Evolutionary conservation across 768 basidiomycete species (phyloP).

Genomic region (Amanita inopinata): DNA sequence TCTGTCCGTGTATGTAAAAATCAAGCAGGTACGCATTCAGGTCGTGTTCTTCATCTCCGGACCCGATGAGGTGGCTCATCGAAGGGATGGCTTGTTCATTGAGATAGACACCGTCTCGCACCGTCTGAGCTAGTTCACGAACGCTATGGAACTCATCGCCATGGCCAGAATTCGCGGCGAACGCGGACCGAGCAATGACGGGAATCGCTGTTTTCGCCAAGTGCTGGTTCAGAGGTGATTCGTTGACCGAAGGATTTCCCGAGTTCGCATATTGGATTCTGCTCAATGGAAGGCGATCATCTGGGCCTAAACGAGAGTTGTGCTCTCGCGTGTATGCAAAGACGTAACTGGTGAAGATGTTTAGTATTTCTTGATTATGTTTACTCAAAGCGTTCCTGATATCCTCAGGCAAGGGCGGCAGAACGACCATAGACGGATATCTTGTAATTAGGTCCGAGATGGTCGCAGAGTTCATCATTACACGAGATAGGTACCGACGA

Average conservation of each 20-base stretch:
- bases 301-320: conserved; percentile 27
- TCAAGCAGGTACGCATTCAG: conserved; percentile 63
- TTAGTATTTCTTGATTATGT: conserved; percentile 41
- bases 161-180: conserved; percentile 63
- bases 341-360: conserved; percentile 49
- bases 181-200: conserved; percentile 42
- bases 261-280: conserved; percentile 15
- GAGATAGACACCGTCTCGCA: conserved; percentile 42
- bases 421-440: conserved; percentile 47
- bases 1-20: conserved; percentile 60
- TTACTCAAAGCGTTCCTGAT: conserved; percentile 31
- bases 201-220: conserved; percentile 29
- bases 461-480: conserved; percentile 29
- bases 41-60: conserved; percentile 14
- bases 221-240: conserved; percentile 23
- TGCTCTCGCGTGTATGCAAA: conserved; percentile 35
- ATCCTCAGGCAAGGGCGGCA: conserved; percentile 36
- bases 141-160: conserved; percentile 43
- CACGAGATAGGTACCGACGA: conserved; percentile 40
- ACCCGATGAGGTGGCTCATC: conserved; percentile 23
- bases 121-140: conserved; percentile 40
- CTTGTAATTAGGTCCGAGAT: conserved; percentile 25
- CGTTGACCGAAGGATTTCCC: neutral
- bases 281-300: conserved; percentile 42
- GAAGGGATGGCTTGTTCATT: conserved; percentile 56